Evolutionary conservation across 257 asterid species (phyloP), one percentile per base, ranked within the genome.

Genomic region (Ligustrum vulgare): DNA sequence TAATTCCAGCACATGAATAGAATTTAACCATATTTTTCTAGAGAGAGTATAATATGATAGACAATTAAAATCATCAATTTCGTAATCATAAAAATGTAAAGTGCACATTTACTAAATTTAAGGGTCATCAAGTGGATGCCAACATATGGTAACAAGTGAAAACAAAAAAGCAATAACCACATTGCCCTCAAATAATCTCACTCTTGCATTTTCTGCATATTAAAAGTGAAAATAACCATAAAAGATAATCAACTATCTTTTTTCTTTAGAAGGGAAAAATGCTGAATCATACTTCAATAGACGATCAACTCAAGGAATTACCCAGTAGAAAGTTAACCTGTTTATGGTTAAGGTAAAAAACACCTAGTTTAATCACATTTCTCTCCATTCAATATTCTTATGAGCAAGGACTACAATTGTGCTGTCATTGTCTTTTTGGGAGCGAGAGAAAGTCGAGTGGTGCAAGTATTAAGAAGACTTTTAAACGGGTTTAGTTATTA

Each of bases 1-100:
- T 63, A 22, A 12, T 71, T 47, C 41, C 68, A 77, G 37, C 62
- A 28, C 3, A 37, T 20, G 13, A 16, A 41, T 16, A 32, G 25
- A 60, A 60, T 25, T 60, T 25, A 60, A 60, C 67, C 2, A 23
- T 23, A 58, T 20, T 58, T 58, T 58, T 58, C 33, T 58, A 58
- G 2, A 22, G 62, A n/a, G 13, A 58, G 33, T 8, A 58, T 20
- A 58, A 20, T 58, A 20, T 10, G 15, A 68, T 16, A 47, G 20
- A 56, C 33, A 64, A 70, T 72, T 41, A n/a, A 25, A 34, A 36
- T 65, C 69, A 47, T 58, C 66, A 64, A 13, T 34, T 71, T 71
- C 6, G 13, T 58, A 22, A 58, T 58, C 13, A 58, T 22, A 58
- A 58, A 20, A 23, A 58, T 9, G 66, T 58, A 22, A 23, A 58